phyloP scores from a whole-genome alignment of 2,329 filamentous ascomycete species.

The Alternaria viburni region DNA sequence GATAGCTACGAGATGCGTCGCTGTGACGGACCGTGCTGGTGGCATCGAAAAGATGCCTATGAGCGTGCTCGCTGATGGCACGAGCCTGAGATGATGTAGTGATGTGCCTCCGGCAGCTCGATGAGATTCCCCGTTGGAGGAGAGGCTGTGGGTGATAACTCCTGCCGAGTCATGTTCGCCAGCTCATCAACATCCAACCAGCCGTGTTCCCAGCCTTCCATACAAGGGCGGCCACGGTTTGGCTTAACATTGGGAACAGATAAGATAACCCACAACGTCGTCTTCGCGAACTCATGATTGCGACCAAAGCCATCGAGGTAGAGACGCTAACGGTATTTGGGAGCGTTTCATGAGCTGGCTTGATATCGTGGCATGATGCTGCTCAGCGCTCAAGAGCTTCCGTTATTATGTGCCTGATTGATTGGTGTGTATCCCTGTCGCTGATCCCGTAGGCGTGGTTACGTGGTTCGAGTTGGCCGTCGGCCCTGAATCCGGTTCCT shows the following conservation, averaged over 20 bases:
- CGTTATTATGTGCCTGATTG: slow-evolving; percentile 23
- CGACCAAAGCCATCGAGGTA: neutral
- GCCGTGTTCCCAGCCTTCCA: slow-evolving; percentile 13
- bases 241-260: slow-evolving; percentile 7
- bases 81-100: slow-evolving; percentile 13
- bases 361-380: neutral
- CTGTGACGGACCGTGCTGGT: slow-evolving; percentile 23
- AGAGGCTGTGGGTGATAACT: slow-evolving; percentile 2
- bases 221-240: slow-evolving; percentile 20
- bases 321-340: neutral
- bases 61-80: slow-evolving; percentile 13
- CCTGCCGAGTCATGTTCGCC: slow-evolving; percentile 19
- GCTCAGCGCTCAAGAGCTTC: slow-evolving; percentile 1
- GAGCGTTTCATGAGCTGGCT: neutral
- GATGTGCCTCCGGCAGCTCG: slow-evolving; percentile 12
- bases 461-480: slow-evolving; percentile 14
- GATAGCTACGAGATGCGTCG: slow-evolving; percentile 29
- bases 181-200: slow-evolving; percentile 24
- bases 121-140: slow-evolving; percentile 8
- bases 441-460: slow-evolving; percentile 22
- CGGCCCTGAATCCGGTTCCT: slow-evolving; percentile 26
- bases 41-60: slow-evolving; percentile 18
- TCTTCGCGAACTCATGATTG: neutral
- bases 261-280: neutral
- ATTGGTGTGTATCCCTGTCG: slow-evolving; percentile 29